Percentiles rank a stretch among this genome's conserved stretches.
Evolutionary conservation across 176 grass and related monocot genomes (phyloP).

Genomic region (Secale cereale): DNA sequence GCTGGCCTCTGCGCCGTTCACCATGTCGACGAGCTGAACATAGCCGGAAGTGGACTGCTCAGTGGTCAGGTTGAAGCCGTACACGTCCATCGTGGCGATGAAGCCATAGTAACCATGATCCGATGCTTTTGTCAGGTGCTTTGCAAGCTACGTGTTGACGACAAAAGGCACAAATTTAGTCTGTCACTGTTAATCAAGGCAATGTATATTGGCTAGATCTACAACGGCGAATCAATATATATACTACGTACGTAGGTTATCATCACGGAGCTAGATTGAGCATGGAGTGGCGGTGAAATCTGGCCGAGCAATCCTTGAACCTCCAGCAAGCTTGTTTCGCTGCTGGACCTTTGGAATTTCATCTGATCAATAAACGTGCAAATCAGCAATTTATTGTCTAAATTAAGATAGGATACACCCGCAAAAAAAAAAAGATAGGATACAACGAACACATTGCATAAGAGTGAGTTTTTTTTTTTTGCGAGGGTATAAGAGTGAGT

Average conservation of each 20-base stretch:
- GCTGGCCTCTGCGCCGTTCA: background rate
- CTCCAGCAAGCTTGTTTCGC: background rate
- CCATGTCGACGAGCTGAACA: background rate
- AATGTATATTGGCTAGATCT: background rate
- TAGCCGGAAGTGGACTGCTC: background rate
- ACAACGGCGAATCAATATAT: background rate
- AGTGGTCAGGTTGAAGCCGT: background rate
- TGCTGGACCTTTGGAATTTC: background rate
- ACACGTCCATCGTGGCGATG: background rate
- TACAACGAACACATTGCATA: background rate
- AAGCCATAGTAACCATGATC: background rate
- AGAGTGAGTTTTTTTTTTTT: no score
- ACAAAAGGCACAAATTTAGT: background rate
- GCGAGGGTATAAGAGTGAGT: background rate
- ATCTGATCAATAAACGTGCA: background rate
- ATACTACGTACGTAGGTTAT: background rate
- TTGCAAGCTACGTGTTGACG: background rate
- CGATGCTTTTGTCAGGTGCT: background rate
- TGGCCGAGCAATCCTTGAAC: background rate
- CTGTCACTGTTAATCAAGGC: background rate
- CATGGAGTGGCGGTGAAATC: background rate
- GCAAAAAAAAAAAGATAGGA: no score
- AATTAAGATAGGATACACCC: background rate
- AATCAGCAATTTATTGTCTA: background rate
- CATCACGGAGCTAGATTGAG: background rate